Base-by-base conservation (phyloP, 805 yeast genomes). In the Isabelozyma heimii region DNA sequence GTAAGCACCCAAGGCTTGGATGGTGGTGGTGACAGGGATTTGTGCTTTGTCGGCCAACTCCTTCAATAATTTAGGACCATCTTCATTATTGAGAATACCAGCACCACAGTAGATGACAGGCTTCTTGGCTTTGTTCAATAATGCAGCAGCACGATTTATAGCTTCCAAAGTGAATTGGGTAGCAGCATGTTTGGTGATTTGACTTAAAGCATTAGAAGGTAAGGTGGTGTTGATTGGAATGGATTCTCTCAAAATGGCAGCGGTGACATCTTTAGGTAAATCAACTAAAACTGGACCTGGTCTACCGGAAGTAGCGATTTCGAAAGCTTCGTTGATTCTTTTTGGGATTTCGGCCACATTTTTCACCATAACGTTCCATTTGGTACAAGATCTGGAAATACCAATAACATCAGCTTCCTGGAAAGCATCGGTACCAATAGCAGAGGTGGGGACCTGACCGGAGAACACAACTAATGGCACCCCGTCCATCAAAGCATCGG, bases 311-410 rank as follows among this genome's bases (percentile, higher is more conserved):
- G 89, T 87, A 52, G 98, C 98, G 56, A 94, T 94, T 75, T 92
- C 97, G 62, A 94, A 94, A 26, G 98, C 98, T 75, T 94, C 99
- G 68, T 94, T 92, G 65, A 94, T 92, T 65, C 98, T 82, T 62
- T 89, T 82, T 52, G 99, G 99, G 58, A 94, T 77, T 72, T 94
- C 99, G 47, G 91, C 92, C 46, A 94, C 92, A 64, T 81, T 81
- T 71, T 90, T 94, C 50, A 94, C 97, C 99, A 94, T 94, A 38
- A 91, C 97, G 65, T 95, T 94, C 99, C 99, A 94, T 71, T 94
- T 94, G 52, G 99, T 91, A 78, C 99, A 94, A 7, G 97, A 85
- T 66, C 99, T 83, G 4, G 98, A 89, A 62, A 94, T 94, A 60
- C 98, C 99, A 43, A 94, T 83, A 47, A 92, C 95, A 65, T 94